These are phyloP conservation scores for Sugiyamaella castrensis DNA, from an alignment of 1,139 yeast species.

Conservation along the genomic window DNA sequence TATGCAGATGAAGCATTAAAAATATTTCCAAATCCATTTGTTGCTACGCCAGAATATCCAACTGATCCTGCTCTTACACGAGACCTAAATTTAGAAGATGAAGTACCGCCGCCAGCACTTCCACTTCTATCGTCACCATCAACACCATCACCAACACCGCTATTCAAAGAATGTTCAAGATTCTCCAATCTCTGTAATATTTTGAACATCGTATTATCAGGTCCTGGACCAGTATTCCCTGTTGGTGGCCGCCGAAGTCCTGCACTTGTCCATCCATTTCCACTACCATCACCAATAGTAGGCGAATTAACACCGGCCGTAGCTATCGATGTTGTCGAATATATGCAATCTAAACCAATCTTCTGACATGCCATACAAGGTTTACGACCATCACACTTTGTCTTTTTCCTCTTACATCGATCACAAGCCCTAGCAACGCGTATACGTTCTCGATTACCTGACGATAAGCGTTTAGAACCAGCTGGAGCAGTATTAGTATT, in stretches of 20 bases:
- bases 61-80: neutral
- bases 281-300: neutral
- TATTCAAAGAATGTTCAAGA: constrained; percentile 5
- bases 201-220: neutral
- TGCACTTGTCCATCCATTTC: constrained; percentile 4
- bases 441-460: constrained; percentile 16
- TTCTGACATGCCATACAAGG: constrained; percentile 55
- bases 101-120: neutral
- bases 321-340: neutral
- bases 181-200: constrained; percentile 10
- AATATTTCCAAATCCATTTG: neutral
- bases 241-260: neutral
- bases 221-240: neutral
- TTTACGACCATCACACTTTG: constrained; percentile 56
- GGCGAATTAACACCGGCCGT: neutral
- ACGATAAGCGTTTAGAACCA: too few species aligned
- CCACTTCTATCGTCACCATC: constrained; percentile 2
- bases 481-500: too few species aligned
- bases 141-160: neutral
- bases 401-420: constrained; percentile 57
- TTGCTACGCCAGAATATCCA: neutral
- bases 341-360: constrained; percentile 46
- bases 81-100: too few species aligned
- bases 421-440: constrained; percentile 58
- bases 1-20: neutral